Base-by-base conservation (phyloP, 2,329 filamentous ascomycete genomes). In the Plenodomus tracheiphilus region DNA sequence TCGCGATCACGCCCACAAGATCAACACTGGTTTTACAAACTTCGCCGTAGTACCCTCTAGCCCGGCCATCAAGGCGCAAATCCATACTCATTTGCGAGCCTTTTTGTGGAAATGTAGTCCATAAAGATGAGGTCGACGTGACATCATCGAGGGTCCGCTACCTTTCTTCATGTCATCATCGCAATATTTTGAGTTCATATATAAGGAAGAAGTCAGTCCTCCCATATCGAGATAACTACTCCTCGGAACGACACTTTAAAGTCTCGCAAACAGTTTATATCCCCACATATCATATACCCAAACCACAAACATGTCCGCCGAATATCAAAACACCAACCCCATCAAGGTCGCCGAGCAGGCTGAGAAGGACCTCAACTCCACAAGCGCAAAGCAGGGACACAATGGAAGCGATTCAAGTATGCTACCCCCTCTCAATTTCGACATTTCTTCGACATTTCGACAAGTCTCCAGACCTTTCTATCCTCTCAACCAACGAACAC, bases 321-420 rank as follows among this genome's bases (percentile, higher is more conserved):
- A 70, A 62, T 73, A 75, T 66, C 48, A 73, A 49, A 67, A 66
- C 57, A 64, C 73, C 45, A 68, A 78, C 61, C 75, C 73, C 43
- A 59, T 74, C 57, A 64, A 70, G 21, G 64, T 79, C 59, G 77
- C 79, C 44, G 65, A 75, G 58, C 68, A 79, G 55, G 77, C 78
- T 10, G 77, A 80, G 70, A 66, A 66, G 16, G 76, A 81, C 47
- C 70, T 80, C 44, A 77, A 79, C 65, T 74, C 74, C 8, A 56
- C 74, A 28, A 48, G 59, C 13, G 72, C 73, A 9, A 76, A 75
- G 54, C 58, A 69, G 22, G 74, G 75, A 39, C 56, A 72, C 34
- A 41, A 41, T 4, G 56, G 59, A 25, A 72, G 69, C 44, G 69
- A 74, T 44, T 74, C 70, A 37, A 70, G 74, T 77, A 72, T 9